Conservation (phyloP, 1,284 basidiomycete species). For the Ustilago cynodontis region DNA sequence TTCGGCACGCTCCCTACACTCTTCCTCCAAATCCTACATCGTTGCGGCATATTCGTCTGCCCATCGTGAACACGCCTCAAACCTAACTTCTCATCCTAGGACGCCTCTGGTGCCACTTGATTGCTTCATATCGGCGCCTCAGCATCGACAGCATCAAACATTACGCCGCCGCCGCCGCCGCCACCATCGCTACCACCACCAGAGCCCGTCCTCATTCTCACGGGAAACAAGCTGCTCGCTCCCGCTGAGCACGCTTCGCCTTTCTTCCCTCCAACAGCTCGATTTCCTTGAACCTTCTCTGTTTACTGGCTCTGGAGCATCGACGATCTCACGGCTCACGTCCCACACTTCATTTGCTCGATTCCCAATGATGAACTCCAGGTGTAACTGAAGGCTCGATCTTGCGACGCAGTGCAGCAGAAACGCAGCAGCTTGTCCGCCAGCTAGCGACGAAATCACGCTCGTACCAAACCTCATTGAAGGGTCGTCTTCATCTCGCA, state of each 20-base stretch:
- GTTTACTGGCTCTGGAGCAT: background rate
- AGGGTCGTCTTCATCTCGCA: background rate
- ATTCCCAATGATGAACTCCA: conserved; percentile 27
- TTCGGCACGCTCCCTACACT: conserved; percentile 42
- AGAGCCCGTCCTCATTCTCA: no score
- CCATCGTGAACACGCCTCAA: no score
- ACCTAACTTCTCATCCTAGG: background rate
- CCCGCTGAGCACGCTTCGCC: background rate
- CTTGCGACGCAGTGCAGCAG: conserved; percentile 1
- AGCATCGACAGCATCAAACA: background rate
- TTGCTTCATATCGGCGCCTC: background rate
- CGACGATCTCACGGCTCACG: conserved; percentile 8
- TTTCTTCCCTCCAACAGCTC: background rate
- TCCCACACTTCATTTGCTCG: conserved; percentile 17
- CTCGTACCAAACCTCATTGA: background rate
- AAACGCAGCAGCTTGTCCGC: background rate
- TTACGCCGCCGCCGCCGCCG: background rate
- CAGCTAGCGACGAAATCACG: background rate
- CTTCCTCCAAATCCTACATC: conserved; percentile 13
- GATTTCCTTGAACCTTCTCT: background rate
- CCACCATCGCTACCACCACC: background rate
- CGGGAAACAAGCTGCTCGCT: background rate
- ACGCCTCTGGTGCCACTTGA: background rate
- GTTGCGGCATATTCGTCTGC: background rate
- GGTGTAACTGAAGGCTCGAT: conserved; percentile 11